Evolutionary conservation across 768 basidiomycete species (phyloP), one percentile per base, ranked within the genome.

Genomic region (Russula griseocarnosa): DNA sequence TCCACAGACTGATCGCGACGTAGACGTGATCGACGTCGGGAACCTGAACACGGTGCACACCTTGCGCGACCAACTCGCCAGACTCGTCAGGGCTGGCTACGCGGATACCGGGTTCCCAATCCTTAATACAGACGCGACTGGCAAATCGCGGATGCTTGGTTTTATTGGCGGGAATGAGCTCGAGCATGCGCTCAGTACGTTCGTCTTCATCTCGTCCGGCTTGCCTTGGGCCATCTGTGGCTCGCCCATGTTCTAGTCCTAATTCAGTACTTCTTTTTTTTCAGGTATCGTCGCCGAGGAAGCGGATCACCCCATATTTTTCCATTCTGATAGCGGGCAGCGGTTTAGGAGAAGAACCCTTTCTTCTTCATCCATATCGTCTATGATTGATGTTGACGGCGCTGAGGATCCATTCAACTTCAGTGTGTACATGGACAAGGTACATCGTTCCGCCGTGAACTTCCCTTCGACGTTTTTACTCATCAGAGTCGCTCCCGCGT

Each of bases 121-220:
- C 59, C 72, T 98, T 58, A 76, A 85, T 67, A 77, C 75, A 38
- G 84, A 81, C 58, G 71, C 64, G 7, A 36, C 77, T 18, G 79
- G 77, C 9, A 82, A 82, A 22, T 68, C 81, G 69, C 82, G 91
- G 44, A 82, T 97, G 79, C 81, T 92, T 42, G 97, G 94, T 8
- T 95, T 95, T 73, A 88, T 98, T 63, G 93, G 94, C 0, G 83
- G 86, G 32, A 95, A 88, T 70, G 97, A 99, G 74, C 82, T 99
- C 16, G 94, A 97, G 70, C 94, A 98, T 74, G 94, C 92, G 6
- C 77, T 99, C 5, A 83, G 90, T 93, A 73, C 59, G 86, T 24
- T 32, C 49, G 16, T 18, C 38, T 16, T 6, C 16, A 28, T 60
- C 52, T 36, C n/a, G 60, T 11, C 20, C 34, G 24, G n/a, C 47